Evolutionary conservation across 2,329 filamentous ascomycete genomes (phyloP).

Genomic region (Pseudocercospora fuligena): DNA sequence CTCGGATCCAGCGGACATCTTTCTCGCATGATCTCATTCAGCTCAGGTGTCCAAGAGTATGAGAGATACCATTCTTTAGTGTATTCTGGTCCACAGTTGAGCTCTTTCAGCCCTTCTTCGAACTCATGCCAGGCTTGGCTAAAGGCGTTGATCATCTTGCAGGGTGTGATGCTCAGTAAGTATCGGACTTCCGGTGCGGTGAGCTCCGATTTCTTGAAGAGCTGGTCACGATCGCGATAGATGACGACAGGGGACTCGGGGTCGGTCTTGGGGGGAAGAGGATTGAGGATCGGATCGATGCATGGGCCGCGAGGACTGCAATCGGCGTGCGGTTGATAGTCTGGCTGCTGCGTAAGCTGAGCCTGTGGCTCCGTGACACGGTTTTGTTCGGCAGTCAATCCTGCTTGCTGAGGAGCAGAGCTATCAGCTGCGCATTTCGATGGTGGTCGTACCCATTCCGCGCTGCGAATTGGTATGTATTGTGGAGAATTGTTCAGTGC

Average conservation of each 20-base stretch:
- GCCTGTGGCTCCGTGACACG: neutral
- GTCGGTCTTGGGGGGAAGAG: neutral
- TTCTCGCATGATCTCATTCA: neutral
- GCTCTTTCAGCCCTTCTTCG: no score
- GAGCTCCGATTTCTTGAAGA: neutral
- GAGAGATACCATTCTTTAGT: neutral
- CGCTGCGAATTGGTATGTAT: no score
- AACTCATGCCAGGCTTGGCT: neutral
- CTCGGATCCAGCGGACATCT: neutral
- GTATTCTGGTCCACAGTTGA: neutral
- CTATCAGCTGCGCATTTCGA: neutral
- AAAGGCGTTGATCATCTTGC: neutral
- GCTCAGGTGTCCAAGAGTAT: neutral
- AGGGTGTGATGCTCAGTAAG: neutral
- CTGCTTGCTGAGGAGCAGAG: neutral
- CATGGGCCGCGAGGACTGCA: neutral
- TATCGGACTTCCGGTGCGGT: neutral
- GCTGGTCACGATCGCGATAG: neutral
- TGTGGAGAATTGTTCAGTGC: neutral
- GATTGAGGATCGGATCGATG: neutral
- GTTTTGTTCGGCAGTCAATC: neutral
- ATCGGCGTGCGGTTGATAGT: neutral
- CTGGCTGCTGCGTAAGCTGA: neutral
- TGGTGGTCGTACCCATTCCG: neutral
- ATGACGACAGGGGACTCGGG: neutral